These are phyloP conservation scores for Secale cereale DNA, from an alignment of 176 grass and related monocot genomes.

Conservation along the genomic window DNA sequence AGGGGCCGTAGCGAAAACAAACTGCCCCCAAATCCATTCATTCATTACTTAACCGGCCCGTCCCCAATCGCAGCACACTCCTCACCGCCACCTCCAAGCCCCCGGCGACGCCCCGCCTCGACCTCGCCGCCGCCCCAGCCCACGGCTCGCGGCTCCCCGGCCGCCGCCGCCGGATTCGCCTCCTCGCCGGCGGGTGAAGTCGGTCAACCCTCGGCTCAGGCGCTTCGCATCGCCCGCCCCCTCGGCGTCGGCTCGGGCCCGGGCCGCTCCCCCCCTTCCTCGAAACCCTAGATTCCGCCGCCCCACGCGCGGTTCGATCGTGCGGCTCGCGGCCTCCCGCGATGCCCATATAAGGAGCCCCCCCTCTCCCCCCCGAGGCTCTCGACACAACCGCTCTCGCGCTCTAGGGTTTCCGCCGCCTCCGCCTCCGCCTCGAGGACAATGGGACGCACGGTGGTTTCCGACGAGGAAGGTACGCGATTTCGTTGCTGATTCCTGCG, in stretches of 20 bases:
- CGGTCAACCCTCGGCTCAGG: neutral
- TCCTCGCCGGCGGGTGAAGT: neutral
- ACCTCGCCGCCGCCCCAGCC: constrained; percentile 1
- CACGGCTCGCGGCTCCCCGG: neutral
- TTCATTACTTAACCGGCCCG: neutral
- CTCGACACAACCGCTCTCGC: constrained; percentile 12
- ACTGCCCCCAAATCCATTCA: neutral
- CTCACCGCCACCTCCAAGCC: neutral
- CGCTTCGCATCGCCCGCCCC: neutral
- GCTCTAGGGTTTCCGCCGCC: constrained; percentile 49
- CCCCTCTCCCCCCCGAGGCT: neutral
- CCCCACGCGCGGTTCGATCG: neutral
- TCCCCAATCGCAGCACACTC: neutral
- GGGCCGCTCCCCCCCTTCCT: neutral
- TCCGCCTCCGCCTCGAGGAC: constrained; percentile 12
- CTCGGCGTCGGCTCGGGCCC: neutral
- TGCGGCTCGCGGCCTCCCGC: neutral
- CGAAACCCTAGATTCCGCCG: constrained; percentile 25
- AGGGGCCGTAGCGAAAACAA: neutral
- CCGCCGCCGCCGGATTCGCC: neutral
- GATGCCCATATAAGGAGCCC: neutral
- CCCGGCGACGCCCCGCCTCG: constrained; percentile 11
- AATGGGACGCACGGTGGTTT: constrained; percentile 74
- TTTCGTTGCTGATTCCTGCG: neutral
- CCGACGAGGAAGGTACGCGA: constrained; percentile 81